Conservation (phyloP, 139 green algal species). For the Nannochloris sp. region DNA sequence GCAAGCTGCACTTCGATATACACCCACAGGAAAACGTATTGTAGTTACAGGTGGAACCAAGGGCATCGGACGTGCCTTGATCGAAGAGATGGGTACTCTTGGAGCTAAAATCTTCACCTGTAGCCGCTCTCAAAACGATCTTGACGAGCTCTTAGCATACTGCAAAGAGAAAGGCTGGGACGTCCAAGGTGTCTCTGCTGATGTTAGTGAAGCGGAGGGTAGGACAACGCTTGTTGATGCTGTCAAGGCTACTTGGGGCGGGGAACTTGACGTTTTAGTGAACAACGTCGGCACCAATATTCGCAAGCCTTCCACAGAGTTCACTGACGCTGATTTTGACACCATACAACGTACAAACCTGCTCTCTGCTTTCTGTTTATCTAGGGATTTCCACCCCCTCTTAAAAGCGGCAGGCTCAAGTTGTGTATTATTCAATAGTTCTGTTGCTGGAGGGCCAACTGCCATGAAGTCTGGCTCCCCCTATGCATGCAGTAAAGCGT, state of each 20-base stretch:
- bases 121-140: slow-evolving; percentile 22
- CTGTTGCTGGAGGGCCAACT: slow-evolving; percentile 74
- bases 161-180: slow-evolving; percentile 21
- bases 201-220: slow-evolving; percentile 5
- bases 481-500: slow-evolving; percentile 87
- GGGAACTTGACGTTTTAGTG: slow-evolving; percentile 11
- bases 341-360: slow-evolving; percentile 73
- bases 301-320: slow-evolving; percentile 48
- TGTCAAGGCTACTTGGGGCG: background rate
- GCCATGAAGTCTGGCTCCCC: slow-evolving; percentile 62
- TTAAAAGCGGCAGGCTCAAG: slow-evolving; percentile 30
- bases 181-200: slow-evolving; percentile 18
- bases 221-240: slow-evolving; percentile 9
- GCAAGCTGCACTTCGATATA: slow-evolving; percentile 1
- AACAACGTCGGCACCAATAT: slow-evolving; percentile 76
- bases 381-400: slow-evolving; percentile 46
- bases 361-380: slow-evolving; percentile 62
- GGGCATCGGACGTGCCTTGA: slow-evolving; percentile 49
- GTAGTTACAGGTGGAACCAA: slow-evolving; percentile 62
- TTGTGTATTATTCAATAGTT: slow-evolving; percentile 74
- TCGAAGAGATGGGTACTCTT: slow-evolving; percentile 49
- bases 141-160: slow-evolving; percentile 20
- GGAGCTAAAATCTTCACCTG: slow-evolving; percentile 48
- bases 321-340: slow-evolving; percentile 58
- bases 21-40: background rate